Conservation (phyloP, 2,329 filamentous ascomycete genomes). For the Fusarium luffae region DNA sequence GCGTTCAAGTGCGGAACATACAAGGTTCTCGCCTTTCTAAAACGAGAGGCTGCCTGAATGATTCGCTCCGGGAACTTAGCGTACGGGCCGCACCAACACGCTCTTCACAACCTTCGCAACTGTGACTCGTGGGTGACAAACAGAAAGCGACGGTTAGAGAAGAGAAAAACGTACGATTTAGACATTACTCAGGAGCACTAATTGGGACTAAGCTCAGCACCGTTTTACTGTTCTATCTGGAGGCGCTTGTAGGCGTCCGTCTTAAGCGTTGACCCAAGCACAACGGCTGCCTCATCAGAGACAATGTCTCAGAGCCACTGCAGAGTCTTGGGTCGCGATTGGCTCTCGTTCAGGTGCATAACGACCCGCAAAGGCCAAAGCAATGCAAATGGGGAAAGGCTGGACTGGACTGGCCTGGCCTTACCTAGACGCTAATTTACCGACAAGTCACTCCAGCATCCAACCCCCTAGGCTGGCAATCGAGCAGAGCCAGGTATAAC, state of each 20-base stretch:
- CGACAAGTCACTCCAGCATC: conserved; percentile 11
- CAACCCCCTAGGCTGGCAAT: conserved; percentile 1
- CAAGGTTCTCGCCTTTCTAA: not conserved
- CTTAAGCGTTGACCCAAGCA: conserved; percentile 28
- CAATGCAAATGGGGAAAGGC: conserved; percentile 32
- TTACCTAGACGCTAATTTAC: not conserved
- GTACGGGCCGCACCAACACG: conserved; percentile 15
- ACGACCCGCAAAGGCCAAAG: conserved; percentile 19
- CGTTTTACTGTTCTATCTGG: conserved; percentile 26
- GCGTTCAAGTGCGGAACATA: not conserved
- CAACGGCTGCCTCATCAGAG: conserved; percentile 40
- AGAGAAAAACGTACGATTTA: conserved; percentile 36
- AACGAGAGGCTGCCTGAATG: not conserved
- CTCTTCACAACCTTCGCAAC: not conserved
- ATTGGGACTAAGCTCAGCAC: conserved; percentile 10
- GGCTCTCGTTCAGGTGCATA: conserved; percentile 15
- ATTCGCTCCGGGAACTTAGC: conserved; percentile 19
- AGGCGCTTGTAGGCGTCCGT: conserved; percentile 25
- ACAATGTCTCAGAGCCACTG: conserved; percentile 35
- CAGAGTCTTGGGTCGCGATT: conserved; percentile 28
- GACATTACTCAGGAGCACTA: conserved; percentile 13
- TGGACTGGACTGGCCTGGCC: not conserved
- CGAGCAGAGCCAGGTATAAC: conserved; percentile 6
- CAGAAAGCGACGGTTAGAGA: not conserved
- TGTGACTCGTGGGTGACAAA: conserved; percentile 10